Conservation (phyloP, 2,329 filamentous ascomycete species). For the Xylaria multiplex region DNA sequence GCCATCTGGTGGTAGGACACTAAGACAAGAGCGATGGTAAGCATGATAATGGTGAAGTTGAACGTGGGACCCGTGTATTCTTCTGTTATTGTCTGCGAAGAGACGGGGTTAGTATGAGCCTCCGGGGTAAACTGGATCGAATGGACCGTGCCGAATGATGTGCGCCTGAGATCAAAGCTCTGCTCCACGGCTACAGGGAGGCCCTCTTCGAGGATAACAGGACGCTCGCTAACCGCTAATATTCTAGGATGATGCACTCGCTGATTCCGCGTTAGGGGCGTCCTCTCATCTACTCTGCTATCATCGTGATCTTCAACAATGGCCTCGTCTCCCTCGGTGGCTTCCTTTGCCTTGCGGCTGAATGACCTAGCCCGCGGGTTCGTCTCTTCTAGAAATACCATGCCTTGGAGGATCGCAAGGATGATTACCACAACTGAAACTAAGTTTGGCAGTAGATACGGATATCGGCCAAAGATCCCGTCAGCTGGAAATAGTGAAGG, state of each 20-base stretch:
- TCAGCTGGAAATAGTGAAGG: conserved; percentile 52
- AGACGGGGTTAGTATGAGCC: conserved; percentile 16
- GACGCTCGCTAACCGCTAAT: conserved; percentile 41
- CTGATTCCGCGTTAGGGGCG: conserved; percentile 39
- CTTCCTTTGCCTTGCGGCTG: conserved; percentile 13
- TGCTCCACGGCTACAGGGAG: conserved; percentile 50
- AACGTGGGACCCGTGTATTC: conserved; percentile 47
- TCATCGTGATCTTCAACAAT: conserved; percentile 42
- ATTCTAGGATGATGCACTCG: conserved; percentile 30
- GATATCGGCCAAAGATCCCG: conserved; percentile 67
- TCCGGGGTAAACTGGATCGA: conserved; percentile 51
- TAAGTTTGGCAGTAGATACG: conserved; percentile 76
- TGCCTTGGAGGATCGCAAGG: conserved; percentile 69
- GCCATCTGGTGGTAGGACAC: conserved; percentile 60
- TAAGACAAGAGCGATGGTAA: conserved; percentile 54
- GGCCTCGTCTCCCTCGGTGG: conserved; percentile 39
- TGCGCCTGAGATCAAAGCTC: conserved; percentile 51
- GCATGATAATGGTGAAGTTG: conserved; percentile 56
- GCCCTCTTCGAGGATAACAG: conserved; percentile 50
- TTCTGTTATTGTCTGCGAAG: conserved; percentile 23
- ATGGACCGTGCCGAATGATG: conserved; percentile 56
- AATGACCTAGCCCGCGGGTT: conserved; percentile 45
- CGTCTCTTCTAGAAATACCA: conserved; percentile 66
- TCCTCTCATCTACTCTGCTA: conserved; percentile 44
- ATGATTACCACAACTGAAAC: conserved; percentile 69